Evolutionary conservation across 208 protist genomes (phyloP), one percentile per base, ranked within the genome.

Genomic region (Wallacemonas collosoma): DNA sequence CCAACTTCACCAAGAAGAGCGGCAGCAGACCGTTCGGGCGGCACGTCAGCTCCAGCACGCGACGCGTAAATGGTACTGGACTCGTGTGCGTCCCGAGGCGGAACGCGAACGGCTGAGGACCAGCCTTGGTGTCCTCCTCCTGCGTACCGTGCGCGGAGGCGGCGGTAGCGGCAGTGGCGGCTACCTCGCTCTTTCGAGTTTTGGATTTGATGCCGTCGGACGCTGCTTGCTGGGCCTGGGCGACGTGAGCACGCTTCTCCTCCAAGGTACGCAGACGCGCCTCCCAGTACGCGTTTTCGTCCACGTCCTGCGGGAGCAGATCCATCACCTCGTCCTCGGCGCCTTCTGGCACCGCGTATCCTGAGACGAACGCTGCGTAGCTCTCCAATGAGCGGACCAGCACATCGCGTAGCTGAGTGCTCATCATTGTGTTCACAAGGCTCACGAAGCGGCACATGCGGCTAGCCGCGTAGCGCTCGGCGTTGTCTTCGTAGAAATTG

Each of bases 401-500:
- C 40, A 98, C 68, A 41, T 77, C 83, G 12, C 95, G 90, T 70
- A 98, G 79, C 77, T 98, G 93, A 2, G 86, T 87, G 48, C 68
- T 82, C 92, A 98, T 97, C 83, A 97, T 96, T 35, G 87, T 73
- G 71, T 98, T 98, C 38, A 97, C 91, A 45, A 97, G 77, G 48
- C 73, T 73, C n/a, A 97, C 87, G 73, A 98, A 97, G 68, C 95
- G 86, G 56, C 79, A 84, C 93, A 97, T 97, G 72, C 92, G 86
- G 64, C 89, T 95, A 35, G 70, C 75, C 9, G 58, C 61, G 71
- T 96, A 98, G 45, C 91, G 82, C 63, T 90, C 90, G 58, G 93
- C 85, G 72, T 90, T 88, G 71, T 98, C 93, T 67, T 97, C 93
- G 75, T 97, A 98, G 56, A 98, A 98, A 77, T 98, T 97, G 76